Evolutionary conservation across 768 basidiomycete species (phyloP), one percentile per base, ranked within the genome.

Genomic region (Phanerochaete sordida): DNA sequence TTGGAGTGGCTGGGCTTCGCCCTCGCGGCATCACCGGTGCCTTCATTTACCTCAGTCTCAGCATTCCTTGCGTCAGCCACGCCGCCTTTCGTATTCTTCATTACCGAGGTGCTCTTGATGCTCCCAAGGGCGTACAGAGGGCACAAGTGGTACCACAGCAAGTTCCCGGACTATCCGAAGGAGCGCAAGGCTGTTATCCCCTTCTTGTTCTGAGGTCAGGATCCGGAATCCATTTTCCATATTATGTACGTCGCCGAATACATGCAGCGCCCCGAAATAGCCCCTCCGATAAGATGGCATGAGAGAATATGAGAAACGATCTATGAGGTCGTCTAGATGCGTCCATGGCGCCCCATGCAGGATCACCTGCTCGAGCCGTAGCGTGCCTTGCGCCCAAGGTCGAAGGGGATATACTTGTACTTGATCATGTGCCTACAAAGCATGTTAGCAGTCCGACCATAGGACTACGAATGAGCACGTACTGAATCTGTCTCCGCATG

Each of bases 401-500:
- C 96, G 75, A 95, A 98, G 24, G 95, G 95, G 61, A 95, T 79
- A 75, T 95, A 98, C 73, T 93, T 93, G 80, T 98, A 98, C 75
- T 97, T 97, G 79, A 97, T 90, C 96, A 98, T 98, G 75, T 99
- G 96, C 68, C 93, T 95, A 68, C n/a, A 64, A 35, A 52, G 27
- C 21, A 53, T n/a, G 59, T 52, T n/a, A 61, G 62, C 19, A 44
- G 16, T 28, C 21, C 39, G 51, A 26, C n/a, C 28, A 9, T 19
- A 37, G 57, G 26, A 11, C 30, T 4, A n/a, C 9, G 3, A 27
- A 44, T 21, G 33, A 8, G n/a, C 2, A 82, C 94, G 68, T 72
- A 96, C 94, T 93, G 92, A 65, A 98, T 95, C 75, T 98, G 95
- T 62, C 94, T 79, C 63, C 95, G 84, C 93, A 99, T 96, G 3